These are phyloP conservation scores for Paxillus involutus DNA, from an alignment of 768 basidiomycete genomes.

Conservation along the genomic window DNA sequence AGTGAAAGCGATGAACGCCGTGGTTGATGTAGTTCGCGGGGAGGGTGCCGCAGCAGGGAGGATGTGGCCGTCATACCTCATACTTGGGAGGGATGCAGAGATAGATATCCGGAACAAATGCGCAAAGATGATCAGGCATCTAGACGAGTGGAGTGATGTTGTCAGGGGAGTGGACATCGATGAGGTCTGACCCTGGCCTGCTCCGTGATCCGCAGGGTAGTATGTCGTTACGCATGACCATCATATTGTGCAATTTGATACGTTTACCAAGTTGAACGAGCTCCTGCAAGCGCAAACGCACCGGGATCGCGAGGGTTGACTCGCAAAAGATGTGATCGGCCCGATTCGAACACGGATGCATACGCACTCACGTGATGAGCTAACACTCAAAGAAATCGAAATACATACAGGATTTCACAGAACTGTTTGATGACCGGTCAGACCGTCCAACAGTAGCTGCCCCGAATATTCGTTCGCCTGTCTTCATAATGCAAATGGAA, in stretches of 20 bases:
- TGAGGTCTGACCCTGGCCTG: background rate
- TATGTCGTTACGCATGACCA: background rate
- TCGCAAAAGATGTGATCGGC: background rate
- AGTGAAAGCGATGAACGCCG: constrained; percentile 49
- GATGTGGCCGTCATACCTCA: constrained; percentile 45
- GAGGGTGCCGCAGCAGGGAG: constrained; percentile 48
- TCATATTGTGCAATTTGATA: background rate
- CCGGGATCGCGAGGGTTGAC: too few species aligned
- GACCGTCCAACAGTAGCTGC: background rate
- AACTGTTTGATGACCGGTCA: background rate
- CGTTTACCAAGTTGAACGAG: too few species aligned
- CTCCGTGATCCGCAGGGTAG: background rate
- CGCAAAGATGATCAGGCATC: constrained; percentile 37
- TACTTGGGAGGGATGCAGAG: constrained; percentile 54
- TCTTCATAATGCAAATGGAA: constrained; percentile 2
- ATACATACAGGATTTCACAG: background rate
- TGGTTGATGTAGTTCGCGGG: constrained; percentile 42
- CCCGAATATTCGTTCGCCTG: background rate
- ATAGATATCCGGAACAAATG: constrained; percentile 48
- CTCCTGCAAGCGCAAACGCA: too few species aligned
- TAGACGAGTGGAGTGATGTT: constrained; percentile 56
- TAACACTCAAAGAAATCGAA: background rate
- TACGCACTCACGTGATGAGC: background rate
- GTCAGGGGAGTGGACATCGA: background rate
- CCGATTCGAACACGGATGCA: background rate